Percentiles rank a stretch among this genome's conserved stretches.
These are phyloP conservation scores for Boletellus ananiceps DNA, from an alignment of 768 basidiomycete genomes.

Conservation along the genomic window DNA sequence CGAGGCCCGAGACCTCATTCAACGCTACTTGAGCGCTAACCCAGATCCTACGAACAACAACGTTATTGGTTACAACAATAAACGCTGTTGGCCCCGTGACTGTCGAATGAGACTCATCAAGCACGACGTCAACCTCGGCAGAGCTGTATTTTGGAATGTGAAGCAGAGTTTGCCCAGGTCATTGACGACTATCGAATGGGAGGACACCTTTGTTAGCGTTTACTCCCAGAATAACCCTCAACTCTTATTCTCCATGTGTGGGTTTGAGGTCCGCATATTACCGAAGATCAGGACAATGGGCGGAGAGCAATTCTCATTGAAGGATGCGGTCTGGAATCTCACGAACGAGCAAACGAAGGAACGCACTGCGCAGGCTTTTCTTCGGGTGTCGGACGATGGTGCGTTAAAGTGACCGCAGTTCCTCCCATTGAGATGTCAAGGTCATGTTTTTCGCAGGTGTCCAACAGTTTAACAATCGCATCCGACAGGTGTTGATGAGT, in stretches of 20 bases:
- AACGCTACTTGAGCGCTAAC: conserved; percentile 94
- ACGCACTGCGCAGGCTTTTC: conserved; percentile 94
- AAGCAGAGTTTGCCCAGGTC: conserved; percentile 95
- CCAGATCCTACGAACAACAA: conserved; percentile 99
- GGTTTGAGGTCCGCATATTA: conserved; percentile 97
- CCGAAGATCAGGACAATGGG: conserved; percentile 95
- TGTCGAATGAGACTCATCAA: conserved; percentile 99
- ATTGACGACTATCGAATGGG: conserved; percentile 98
- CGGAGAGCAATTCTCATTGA: conserved; percentile 95
- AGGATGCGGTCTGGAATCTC: conserved; percentile 94
- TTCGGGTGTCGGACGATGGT: conserved; percentile 96
- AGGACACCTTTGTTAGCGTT: conserved; percentile 94
- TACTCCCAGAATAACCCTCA: conserved; percentile 98
- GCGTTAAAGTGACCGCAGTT: conserved; percentile 2
- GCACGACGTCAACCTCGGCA: conserved; percentile 97
- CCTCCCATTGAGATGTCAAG: background rate
- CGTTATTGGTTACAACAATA: conserved; percentile 98
- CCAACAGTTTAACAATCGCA: conserved; percentile 96
- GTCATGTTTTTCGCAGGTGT: conserved; percentile 48
- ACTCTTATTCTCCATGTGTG: conserved; percentile 95
- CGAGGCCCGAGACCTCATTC: conserved; percentile 95
- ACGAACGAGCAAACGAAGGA: conserved; percentile 98
- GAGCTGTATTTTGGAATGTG: conserved; percentile 99
- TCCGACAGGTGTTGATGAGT: conserved; percentile 95
- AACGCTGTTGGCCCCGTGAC: conserved; percentile 98